Conservation (phyloP, 306 rosid species). For the Sechiopsis laciniata region DNA sequence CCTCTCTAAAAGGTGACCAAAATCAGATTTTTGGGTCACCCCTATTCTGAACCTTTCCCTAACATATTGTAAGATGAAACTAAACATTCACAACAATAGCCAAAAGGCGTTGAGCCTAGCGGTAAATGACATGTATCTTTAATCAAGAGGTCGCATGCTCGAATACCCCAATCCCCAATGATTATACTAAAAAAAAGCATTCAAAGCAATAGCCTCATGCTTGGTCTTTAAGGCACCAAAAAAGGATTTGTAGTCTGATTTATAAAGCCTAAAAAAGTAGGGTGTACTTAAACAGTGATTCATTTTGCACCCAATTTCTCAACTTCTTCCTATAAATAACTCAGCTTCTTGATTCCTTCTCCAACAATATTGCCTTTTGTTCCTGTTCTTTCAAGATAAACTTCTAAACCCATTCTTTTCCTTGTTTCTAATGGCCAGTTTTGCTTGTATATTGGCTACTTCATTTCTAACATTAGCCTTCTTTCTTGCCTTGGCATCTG, state of each 20-base stretch:
- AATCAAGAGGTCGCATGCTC: too few relatives aligned
- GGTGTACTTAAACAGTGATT: constrained; percentile 6
- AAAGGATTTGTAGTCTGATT: not conserved
- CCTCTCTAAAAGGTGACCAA: not conserved
- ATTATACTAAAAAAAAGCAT: not conserved
- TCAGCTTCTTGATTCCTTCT: constrained; percentile 5
- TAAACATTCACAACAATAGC: not conserved
- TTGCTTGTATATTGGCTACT: not conserved
- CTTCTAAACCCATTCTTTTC: constrained; percentile 2
- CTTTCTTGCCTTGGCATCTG: constrained; percentile 21
- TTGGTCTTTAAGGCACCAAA: not conserved
- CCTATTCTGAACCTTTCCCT: not conserved
- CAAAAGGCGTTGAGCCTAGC: too few relatives aligned
- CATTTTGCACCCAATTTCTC: constrained; percentile 12
- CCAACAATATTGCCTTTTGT: not conserved
- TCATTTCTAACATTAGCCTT: not conserved
- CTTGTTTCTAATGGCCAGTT: constrained; percentile 12
- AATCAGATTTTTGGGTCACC: constrained; percentile 3
- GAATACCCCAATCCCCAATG: too few relatives aligned
- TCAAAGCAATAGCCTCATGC: not conserved
- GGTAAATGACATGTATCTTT: too few relatives aligned
- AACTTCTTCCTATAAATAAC: constrained; percentile 20
- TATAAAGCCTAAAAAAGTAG: not conserved
- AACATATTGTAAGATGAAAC: constrained; percentile 10
- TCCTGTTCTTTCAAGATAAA: not conserved